Evolutionary conservation across 257 asterid species (phyloP).

Genomic region (Fraxinus excelsior): DNA sequence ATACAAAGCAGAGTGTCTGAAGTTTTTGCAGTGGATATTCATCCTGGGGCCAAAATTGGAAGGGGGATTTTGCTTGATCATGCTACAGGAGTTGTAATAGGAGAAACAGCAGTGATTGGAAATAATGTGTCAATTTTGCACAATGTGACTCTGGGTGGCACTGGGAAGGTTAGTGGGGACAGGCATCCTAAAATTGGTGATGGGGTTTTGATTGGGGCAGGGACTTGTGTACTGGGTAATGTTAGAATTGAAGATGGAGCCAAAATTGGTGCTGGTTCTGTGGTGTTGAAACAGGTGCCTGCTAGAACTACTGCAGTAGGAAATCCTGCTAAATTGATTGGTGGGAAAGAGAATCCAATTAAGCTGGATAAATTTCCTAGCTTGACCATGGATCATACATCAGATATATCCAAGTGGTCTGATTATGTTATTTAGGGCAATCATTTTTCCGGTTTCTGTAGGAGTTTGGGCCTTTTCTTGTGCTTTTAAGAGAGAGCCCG

Average conservation of each 20-base stretch:
- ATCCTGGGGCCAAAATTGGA: constrained; percentile 86
- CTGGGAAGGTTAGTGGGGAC: constrained; percentile 78
- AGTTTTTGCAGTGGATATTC: constrained; percentile 82
- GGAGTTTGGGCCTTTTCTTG: neutral
- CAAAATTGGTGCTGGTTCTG: constrained; percentile 91
- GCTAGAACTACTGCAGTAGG: constrained; percentile 90
- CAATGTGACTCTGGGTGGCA: constrained; percentile 88
- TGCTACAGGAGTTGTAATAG: constrained; percentile 83
- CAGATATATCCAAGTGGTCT: constrained; percentile 71
- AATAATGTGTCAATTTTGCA: constrained; percentile 85
- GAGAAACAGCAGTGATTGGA: constrained; percentile 90
- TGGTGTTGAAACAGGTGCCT: constrained; percentile 77
- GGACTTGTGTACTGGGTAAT: constrained; percentile 86
- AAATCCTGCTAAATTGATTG: constrained; percentile 79
- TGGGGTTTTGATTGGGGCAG: constrained; percentile 92
- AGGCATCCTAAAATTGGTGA: constrained; percentile 87
- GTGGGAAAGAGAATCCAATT: constrained; percentile 78
- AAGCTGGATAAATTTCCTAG: constrained; percentile 72
- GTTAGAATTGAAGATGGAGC: constrained; percentile 82
- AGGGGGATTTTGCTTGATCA: constrained; percentile 88
- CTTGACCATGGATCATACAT: constrained; percentile 84
- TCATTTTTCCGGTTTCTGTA: neutral
- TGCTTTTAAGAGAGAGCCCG: constrained; percentile 20
- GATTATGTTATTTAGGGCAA: constrained; percentile 67
- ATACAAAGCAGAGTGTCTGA: constrained; percentile 80